Conservation (phyloP, 306 rosid species). For the Citrullus colocynthis region DNA sequence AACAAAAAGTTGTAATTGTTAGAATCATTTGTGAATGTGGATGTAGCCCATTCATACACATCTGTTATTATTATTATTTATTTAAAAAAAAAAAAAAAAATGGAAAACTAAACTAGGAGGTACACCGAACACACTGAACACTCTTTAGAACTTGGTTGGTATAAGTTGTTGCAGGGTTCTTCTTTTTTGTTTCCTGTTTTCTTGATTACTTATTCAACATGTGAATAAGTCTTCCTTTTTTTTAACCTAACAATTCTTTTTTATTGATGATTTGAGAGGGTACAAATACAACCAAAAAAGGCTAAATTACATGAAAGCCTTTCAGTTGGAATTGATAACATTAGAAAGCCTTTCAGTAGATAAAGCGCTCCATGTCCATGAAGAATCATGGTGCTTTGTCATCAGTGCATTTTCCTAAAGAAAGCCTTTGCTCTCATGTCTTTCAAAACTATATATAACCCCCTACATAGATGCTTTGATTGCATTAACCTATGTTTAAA, state of each 20-base stretch:
- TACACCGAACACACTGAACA: background rate
- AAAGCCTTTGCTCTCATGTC: background rate
- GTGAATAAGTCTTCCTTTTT: background rate
- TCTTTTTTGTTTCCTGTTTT: background rate
- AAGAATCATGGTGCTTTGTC: no score
- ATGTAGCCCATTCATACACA: background rate
- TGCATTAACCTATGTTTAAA: background rate
- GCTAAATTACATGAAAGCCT: background rate
- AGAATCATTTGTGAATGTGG: no score
- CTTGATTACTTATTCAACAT: background rate
- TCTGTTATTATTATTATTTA: no score
- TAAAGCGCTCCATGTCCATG: no score
- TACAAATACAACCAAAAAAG: background rate
- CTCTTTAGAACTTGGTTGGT: background rate
- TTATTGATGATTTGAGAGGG: background rate
- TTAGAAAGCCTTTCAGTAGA: no score
- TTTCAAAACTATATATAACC: background rate
- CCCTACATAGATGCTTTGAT: background rate
- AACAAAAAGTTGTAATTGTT: no score
- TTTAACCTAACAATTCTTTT: background rate
- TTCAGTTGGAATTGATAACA: no score
- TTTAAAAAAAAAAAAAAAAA: no score
- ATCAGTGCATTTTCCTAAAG: background rate
- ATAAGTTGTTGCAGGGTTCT: constrained; percentile 1
- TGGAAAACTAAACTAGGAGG: background rate